Conservation (phyloP, 2,329 filamentous ascomycete species). For the Clarireedia monteithiana region DNA sequence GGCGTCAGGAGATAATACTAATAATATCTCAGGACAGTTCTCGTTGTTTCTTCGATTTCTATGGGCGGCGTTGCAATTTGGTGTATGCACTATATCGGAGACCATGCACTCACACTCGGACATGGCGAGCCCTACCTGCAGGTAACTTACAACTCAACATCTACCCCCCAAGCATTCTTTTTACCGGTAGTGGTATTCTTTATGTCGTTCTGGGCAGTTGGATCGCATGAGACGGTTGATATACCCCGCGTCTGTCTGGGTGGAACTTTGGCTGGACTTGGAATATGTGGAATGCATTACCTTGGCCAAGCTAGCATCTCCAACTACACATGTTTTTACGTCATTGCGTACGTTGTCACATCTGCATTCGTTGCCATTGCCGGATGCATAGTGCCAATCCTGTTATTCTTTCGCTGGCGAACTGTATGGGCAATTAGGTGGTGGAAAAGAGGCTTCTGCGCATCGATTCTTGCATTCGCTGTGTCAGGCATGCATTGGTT, state of each 20-base stretch:
- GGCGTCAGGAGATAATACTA: background rate
- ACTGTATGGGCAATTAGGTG: slow-evolving; percentile 70
- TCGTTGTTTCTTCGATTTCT: slow-evolving; percentile 55
- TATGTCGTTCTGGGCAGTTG: slow-evolving; percentile 63
- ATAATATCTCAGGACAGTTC: slow-evolving; percentile 43
- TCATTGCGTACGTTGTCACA: slow-evolving; percentile 47
- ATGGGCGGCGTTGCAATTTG: slow-evolving; percentile 71
- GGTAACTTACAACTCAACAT: slow-evolving; percentile 64
- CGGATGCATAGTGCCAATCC: slow-evolving; percentile 62
- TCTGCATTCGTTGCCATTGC: slow-evolving; percentile 65
- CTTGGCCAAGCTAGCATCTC: slow-evolving; percentile 75
- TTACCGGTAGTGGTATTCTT: slow-evolving; percentile 70
- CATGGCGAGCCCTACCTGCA: slow-evolving; percentile 55
- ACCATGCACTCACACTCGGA: slow-evolving; percentile 66
- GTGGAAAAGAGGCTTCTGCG: slow-evolving; percentile 65
- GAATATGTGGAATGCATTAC: slow-evolving; percentile 83
- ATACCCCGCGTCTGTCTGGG: slow-evolving; percentile 53
- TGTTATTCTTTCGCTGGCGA: slow-evolving; percentile 68
- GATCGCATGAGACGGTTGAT: slow-evolving; percentile 48
- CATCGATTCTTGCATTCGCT: slow-evolving; percentile 59
- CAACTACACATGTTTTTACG: slow-evolving; percentile 66
- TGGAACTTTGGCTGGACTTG: slow-evolving; percentile 62
- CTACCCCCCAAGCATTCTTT: slow-evolving; percentile 72
- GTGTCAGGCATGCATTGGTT: slow-evolving; percentile 88
- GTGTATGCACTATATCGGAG: slow-evolving; percentile 80